Evolutionary conservation across 2,329 filamentous ascomycete species (phyloP).

Genomic region (Pseudogymnoascus sp.): DNA sequence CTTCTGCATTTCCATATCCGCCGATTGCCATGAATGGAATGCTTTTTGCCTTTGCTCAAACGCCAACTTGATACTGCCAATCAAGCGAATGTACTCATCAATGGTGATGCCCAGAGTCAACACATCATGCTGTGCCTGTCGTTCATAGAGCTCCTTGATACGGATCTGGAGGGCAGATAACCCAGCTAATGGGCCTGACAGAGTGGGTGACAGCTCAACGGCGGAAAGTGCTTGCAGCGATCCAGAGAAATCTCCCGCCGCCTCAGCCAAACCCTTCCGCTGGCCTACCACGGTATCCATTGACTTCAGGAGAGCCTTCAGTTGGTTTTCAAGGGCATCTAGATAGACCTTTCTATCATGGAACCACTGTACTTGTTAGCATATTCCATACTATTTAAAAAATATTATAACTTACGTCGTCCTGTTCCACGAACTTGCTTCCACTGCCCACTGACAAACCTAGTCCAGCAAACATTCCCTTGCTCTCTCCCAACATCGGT

Average conservation of each 20-base stretch:
- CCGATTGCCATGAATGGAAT: conserved; percentile 87
- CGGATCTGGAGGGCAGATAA: conserved; percentile 89
- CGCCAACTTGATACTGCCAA: conserved; percentile 88
- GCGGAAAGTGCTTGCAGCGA: conserved; percentile 88
- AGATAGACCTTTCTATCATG: conserved; percentile 93
- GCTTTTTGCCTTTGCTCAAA: conserved; percentile 91
- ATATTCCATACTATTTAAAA: not conserved
- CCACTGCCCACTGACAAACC: conserved; percentile 68
- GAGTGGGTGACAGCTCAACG: conserved; percentile 80
- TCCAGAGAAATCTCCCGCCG: conserved; percentile 84
- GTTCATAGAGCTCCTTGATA: conserved; percentile 89
- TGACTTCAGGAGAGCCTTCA: conserved; percentile 83
- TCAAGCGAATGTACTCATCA: conserved; percentile 94
- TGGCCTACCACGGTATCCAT: conserved; percentile 90
- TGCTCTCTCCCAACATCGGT: conserved; percentile 77
- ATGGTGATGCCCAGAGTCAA: conserved; percentile 95
- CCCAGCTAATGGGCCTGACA: conserved; percentile 83
- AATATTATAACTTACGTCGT: conserved; percentile 57
- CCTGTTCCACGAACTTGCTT: conserved; percentile 93
- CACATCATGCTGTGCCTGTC: conserved; percentile 94
- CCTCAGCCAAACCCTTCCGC: conserved; percentile 86
- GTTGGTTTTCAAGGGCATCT: conserved; percentile 83
- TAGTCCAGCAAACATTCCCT: conserved; percentile 82
- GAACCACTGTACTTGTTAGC: conserved; percentile 63
- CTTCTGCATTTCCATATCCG: conserved; percentile 85